A percentile compares a stretch with the other conserved stretches of the same genome.
These are phyloP conservation scores for Camellia japonica DNA, from an alignment of 148 eudicot species.

Conservation along the genomic window DNA sequence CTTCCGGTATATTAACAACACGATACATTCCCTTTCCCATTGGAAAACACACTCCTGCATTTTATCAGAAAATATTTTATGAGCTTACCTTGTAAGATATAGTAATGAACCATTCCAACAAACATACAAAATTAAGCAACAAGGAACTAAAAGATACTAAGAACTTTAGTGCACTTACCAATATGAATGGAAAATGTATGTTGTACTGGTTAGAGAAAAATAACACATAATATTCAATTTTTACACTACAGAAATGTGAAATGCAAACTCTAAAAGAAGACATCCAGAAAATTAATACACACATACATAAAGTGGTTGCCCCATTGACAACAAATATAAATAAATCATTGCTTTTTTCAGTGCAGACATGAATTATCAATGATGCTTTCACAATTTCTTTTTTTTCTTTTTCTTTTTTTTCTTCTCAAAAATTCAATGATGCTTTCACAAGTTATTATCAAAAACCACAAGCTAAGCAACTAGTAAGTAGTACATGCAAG, in stretches of 20 bases:
- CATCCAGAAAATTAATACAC: background rate
- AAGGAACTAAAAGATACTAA: background rate
- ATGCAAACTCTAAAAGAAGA: background rate
- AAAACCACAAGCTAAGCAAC: background rate
- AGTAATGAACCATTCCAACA: background rate
- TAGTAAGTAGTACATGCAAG: background rate
- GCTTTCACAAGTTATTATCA: background rate
- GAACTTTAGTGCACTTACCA: background rate
- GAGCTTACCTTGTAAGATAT: background rate
- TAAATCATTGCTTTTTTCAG: background rate
- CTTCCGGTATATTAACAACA: slow-evolving; percentile 87
- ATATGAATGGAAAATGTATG: background rate
- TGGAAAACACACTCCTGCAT: slow-evolving; percentile 86
- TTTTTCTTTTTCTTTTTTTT: background rate
- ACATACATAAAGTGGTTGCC: background rate
- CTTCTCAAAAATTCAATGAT: background rate
- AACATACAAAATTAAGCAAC: slow-evolving; percentile 6
- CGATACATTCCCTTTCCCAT: slow-evolving; percentile 93
- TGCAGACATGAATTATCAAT: background rate
- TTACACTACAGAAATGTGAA: background rate
- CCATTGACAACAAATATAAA: background rate
- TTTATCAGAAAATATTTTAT: background rate
- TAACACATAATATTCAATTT: background rate
- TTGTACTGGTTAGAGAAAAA: background rate
- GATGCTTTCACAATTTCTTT: background rate